A percentile compares a stretch with the other conserved stretches of the same genome.
phyloP scores from a whole-genome alignment of 257 asterid species.

The Parsonsia alboflavescens region DNA sequence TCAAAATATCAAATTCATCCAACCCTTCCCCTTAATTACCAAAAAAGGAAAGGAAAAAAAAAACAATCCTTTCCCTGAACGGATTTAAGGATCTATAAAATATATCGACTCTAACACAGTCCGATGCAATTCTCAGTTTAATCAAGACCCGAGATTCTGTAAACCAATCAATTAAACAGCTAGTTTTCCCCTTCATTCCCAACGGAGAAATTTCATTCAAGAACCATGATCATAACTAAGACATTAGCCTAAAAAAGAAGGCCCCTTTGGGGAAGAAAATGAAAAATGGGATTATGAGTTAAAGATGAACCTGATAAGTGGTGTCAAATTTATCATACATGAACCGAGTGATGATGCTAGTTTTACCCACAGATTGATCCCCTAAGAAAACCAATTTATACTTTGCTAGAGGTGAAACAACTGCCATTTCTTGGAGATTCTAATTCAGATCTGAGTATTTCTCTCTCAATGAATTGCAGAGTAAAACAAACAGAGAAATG shows the following conservation, averaged over 20 bases:
- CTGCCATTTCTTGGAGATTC: slow-evolving; percentile 39
- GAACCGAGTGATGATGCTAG: slow-evolving; percentile 83
- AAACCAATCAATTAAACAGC: not conserved
- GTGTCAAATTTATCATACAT: slow-evolving; percentile 80
- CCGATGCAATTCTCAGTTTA: not conserved
- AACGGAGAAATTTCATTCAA: not conserved
- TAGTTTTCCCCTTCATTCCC: not conserved
- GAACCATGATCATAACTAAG: not conserved
- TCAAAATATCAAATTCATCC: not conserved
- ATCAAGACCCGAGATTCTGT: not conserved
- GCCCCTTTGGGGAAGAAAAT: not conserved
- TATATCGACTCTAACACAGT: not conserved
- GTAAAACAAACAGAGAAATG: slow-evolving; percentile 9
- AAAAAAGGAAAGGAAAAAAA: too few species aligned
- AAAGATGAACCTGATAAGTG: slow-evolving; percentile 53
- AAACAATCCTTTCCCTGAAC: not conserved
- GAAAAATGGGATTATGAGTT: not conserved
- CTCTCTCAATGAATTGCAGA: not conserved
- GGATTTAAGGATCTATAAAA: not conserved
- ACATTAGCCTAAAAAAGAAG: not conserved
- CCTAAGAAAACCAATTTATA: slow-evolving; percentile 74
- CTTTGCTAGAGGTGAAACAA: slow-evolving; percentile 76
- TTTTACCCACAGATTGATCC: slow-evolving; percentile 75
- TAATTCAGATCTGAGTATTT: slow-evolving; percentile 14
- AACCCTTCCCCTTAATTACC: not conserved